phyloP scores from a whole-genome alignment of 306 rosid genomes.

The Nissolia schottii region DNA sequence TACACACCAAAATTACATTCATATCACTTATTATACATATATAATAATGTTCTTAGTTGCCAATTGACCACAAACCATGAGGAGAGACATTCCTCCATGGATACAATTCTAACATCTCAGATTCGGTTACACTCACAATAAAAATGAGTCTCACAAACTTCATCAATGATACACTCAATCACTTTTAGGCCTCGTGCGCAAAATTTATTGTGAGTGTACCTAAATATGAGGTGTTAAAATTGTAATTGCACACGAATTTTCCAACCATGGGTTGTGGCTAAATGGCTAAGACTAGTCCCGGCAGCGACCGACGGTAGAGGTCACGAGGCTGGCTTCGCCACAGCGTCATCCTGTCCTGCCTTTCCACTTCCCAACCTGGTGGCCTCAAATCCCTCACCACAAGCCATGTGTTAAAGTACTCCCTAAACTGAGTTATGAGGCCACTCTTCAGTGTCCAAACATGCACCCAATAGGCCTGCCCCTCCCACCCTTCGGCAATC shows the following conservation, averaged over 20 bases:
- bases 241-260: too few species aligned
- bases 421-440: conserved; percentile 63
- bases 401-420: conserved; percentile 93
- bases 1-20: not conserved
- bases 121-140: too few species aligned
- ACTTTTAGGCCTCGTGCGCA: too few species aligned
- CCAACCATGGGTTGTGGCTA: conserved; percentile 23
- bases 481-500: conserved; percentile 89
- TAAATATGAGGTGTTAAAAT: too few species aligned
- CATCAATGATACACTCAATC: too few species aligned
- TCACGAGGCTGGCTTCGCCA: conserved; percentile 94
- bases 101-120: too few species aligned
- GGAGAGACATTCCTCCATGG: too few species aligned
- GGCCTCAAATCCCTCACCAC: conserved; percentile 71
- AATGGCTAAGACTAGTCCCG: conserved; percentile 71
- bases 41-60: not conserved
- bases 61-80: not conserved
- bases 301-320: conserved; percentile 58
- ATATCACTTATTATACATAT: not conserved
- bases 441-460: conserved; percentile 81
- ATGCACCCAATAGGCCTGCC: conserved; percentile 83
- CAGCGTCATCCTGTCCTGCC: conserved; percentile 37
- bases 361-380: conserved; percentile 33
- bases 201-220: too few species aligned
- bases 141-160: too few species aligned